Evolutionary conservation across 1,284 basidiomycete species (phyloP), one percentile per base, ranked within the genome.

Genomic region (Rhodofomes roseus): DNA sequence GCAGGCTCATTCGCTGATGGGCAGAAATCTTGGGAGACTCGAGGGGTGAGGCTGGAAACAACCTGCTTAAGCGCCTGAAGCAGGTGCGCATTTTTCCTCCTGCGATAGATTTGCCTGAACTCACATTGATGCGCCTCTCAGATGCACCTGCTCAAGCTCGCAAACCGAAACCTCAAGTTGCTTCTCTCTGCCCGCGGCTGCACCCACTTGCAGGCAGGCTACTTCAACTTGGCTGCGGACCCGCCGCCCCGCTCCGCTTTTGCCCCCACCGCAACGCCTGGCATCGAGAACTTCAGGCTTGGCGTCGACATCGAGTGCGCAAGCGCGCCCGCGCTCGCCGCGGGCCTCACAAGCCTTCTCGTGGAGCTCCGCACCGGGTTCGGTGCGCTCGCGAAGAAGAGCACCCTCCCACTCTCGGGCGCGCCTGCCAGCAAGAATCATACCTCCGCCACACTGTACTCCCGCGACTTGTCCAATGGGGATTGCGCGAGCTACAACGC

Each of bases 21-120:
- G 68, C 81, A 89, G 87, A 88, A 87, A 83, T 80, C 65, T 75
- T 82, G 2, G 76, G 77, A 2, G 87, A 88, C 63, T 84, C 82
- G 9, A 87, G 83, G 84, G 70, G 72, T 63, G 80, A 90, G 62
- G 61, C 76, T 0, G 90, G 86, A 54, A 90, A 85, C 68, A 93
- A 94, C 69, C 75, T 95, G 8, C 95, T 93, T 66, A 94, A 94
- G 4, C 92, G 90, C 74, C 77, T 97, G 65, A 95, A 95, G 76
- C 92, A 93, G 69, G 82, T 95, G 58, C 31, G 60, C 23, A 23
- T 4, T n/a, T 8, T n/a, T n/a, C n/a, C n/a, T 5, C 9, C 43
- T 5, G 55, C 22, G 31, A 22, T 39, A 43, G n/a, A n/a, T n/a
- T 55, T 59, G 12, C 40, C n/a, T n/a, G 16, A 34, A n/a, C n/a